Percentiles rank a stretch among this genome's conserved stretches.
These are phyloP conservation scores for Candida pseudofarinosa DNA, from an alignment of 805 yeast species.

Conservation along the genomic window DNA sequence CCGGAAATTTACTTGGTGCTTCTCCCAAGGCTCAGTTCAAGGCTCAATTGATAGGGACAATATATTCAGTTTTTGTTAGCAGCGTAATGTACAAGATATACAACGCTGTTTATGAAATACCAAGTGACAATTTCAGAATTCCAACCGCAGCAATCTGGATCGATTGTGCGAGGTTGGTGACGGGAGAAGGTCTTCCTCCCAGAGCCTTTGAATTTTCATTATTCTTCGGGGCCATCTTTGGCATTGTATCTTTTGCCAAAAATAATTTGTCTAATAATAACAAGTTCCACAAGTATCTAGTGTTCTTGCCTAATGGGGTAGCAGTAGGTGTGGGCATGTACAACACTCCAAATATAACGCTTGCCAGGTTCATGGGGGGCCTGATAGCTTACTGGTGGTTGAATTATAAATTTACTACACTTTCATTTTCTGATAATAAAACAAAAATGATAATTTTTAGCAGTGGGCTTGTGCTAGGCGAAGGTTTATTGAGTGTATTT, in stretches of 20 bases:
- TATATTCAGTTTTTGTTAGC: slow-evolving; percentile 77
- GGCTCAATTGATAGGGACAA: slow-evolving; percentile 86
- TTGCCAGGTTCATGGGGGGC: slow-evolving; percentile 93
- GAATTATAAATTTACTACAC: slow-evolving; percentile 17
- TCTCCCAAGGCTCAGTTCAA: slow-evolving; percentile 87
- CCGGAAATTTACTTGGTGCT: slow-evolving; percentile 89
- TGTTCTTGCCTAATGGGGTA: slow-evolving; percentile 85
- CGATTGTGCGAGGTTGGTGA: slow-evolving; percentile 89
- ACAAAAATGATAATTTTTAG: slow-evolving; percentile 83
- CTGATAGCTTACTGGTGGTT: slow-evolving; percentile 59
- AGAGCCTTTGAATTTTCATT: slow-evolving; percentile 60
- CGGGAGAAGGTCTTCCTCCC: slow-evolving; percentile 87
- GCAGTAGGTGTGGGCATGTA: slow-evolving; percentile 97
- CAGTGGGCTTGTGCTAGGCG: slow-evolving; percentile 90
- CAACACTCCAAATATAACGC: slow-evolving; percentile 87
- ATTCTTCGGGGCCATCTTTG: slow-evolving; percentile 65
- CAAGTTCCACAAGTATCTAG: slow-evolving; percentile 36
- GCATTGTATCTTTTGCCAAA: slow-evolving; percentile 58
- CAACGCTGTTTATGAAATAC: slow-evolving; percentile 78
- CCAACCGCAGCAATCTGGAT: slow-evolving; percentile 98
- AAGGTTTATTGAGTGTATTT: slow-evolving; percentile 81
- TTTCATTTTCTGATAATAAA: slow-evolving; percentile 38
- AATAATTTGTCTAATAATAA: slow-evolving; percentile 47
- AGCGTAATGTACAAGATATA: slow-evolving; percentile 80
- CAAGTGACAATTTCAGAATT: slow-evolving; percentile 73